These are phyloP conservation scores for Hortiboletus flavorubellus DNA, from an alignment of 768 basidiomycete species.

Conservation along the genomic window DNA sequence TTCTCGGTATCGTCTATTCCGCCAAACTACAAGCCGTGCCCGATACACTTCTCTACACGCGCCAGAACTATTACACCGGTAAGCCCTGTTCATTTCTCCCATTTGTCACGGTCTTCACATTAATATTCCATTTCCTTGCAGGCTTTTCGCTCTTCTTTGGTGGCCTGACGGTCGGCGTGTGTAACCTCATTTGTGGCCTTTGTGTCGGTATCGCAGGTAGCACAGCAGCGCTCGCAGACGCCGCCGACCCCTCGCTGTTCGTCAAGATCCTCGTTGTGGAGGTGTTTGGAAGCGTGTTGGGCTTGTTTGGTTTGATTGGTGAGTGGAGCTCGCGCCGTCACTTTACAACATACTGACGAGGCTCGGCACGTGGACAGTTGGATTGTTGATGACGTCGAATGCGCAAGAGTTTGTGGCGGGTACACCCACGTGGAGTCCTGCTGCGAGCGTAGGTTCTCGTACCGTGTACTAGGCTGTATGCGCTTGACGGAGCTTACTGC, in stretches of 20 bases:
- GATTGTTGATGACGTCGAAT: slow-evolving; percentile 71
- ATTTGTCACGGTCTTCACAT: background rate
- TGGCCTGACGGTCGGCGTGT: slow-evolving; percentile 88
- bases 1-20: slow-evolving; percentile 95
- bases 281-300: slow-evolving; percentile 88
- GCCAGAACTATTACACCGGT: slow-evolving; percentile 90
- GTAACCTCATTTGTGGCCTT: slow-evolving; percentile 93
- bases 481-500: background rate
- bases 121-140: slow-evolving; percentile 22
- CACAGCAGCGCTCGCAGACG: slow-evolving; percentile 92
- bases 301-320: slow-evolving; percentile 93
- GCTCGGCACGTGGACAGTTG: slow-evolving; percentile 45
- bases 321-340: slow-evolving; percentile 29
- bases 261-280: slow-evolving; percentile 97
- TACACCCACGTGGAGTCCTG: slow-evolving; percentile 30
- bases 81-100: background rate
- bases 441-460: slow-evolving; percentile 29
- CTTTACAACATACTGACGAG: background rate
- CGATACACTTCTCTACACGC: slow-evolving; percentile 72
- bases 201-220: slow-evolving; percentile 95
- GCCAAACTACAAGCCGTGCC: slow-evolving; percentile 65
- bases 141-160: slow-evolving; percentile 97
- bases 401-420: slow-evolving; percentile 55
- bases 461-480: slow-evolving; percentile 28
- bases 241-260: slow-evolving; percentile 90